Evolutionary conservation across 108 stramenopile species (phyloP).

Genomic region (Poteriospumella lacustris): DNA sequence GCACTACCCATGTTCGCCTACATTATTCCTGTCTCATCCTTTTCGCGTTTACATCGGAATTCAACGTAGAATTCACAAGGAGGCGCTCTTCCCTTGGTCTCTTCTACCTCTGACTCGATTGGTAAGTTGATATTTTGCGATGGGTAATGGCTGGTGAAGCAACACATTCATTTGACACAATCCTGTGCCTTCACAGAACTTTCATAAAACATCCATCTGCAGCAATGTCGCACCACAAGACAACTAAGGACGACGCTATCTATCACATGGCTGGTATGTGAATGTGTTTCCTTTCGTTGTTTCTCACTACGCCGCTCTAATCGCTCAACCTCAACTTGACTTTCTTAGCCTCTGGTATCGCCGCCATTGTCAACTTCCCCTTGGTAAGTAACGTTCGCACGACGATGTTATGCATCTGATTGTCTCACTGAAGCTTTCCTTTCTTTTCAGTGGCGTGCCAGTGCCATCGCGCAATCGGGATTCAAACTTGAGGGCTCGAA

Average conservation of each 20-base stretch:
- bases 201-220: too few relatives aligned
- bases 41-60: too few relatives aligned
- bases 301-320: neutral
- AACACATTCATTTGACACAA: too few relatives aligned
- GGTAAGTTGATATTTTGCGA: too few relatives aligned
- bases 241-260: neutral
- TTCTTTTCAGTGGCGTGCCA: constrained; percentile 43
- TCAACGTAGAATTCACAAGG: too few relatives aligned
- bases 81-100: too few relatives aligned
- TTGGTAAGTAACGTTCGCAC: constrained; percentile 26
- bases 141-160: too few relatives aligned
- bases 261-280: constrained; percentile 13
- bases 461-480: constrained; percentile 53
- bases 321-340: neutral
- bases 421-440: constrained; percentile 25
- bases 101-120: too few relatives aligned
- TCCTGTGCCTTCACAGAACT: too few relatives aligned
- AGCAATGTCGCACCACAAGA: neutral
- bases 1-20: too few relatives aligned
- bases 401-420: constrained; percentile 32
- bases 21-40: too few relatives aligned
- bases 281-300: neutral
- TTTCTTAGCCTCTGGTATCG: constrained; percentile 27
- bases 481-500: constrained; percentile 35
- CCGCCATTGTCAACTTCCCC: constrained; percentile 50